Conservation (phyloP, 257 asterid genomes). For the Catharanthus roseus region DNA sequence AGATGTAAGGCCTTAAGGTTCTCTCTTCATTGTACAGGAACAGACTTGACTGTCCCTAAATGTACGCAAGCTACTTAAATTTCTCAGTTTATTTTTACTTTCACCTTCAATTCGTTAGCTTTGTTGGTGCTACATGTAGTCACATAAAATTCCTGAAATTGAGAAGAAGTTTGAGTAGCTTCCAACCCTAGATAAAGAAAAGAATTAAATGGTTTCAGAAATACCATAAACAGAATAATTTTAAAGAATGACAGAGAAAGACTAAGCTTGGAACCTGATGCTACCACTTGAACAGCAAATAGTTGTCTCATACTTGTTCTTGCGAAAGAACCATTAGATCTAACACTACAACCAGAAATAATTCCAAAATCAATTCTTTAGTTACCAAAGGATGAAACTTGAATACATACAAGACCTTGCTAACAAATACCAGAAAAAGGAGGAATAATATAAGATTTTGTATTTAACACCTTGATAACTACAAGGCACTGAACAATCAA, state of each 20-base stretch:
- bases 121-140: conserved; percentile 17
- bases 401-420: neutral
- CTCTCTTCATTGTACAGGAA: neutral
- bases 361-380: neutral
- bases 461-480: no score
- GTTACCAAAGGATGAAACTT: neutral
- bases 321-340: conserved; percentile 3
- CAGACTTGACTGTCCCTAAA: neutral
- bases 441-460: neutral
- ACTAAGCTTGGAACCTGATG: conserved; percentile 33
- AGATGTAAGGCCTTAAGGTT: neutral
- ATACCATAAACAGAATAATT: neutral
- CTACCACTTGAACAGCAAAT: conserved; percentile 22
- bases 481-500: neutral
- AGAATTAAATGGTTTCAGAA: conserved; percentile 7
- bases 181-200: conserved; percentile 22
- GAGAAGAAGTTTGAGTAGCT: conserved; percentile 28
- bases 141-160: conserved; percentile 30
- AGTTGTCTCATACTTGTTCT: conserved; percentile 21
- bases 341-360: neutral
- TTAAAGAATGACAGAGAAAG: neutral
- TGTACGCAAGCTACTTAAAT: neutral
- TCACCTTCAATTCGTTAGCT: conserved; percentile 37
- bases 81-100: neutral
- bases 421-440: neutral